phyloP scores from a whole-genome alignment of 2,329 filamentous ascomycete species.

The Taxawa tesnikishii region DNA sequence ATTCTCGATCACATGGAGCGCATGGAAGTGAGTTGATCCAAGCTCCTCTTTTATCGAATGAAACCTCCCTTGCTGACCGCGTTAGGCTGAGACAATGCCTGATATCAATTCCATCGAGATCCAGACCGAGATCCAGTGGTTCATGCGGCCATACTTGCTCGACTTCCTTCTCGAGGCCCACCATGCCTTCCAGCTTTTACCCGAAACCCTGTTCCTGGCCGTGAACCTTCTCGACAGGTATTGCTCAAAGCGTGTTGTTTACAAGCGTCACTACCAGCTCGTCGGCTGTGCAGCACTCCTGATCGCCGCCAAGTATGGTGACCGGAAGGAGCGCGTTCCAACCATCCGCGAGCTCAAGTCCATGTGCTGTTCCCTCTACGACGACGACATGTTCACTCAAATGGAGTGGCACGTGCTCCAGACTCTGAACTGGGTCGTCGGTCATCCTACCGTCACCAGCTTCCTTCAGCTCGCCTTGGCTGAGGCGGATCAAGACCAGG shows the following conservation, averaged over 20 bases:
- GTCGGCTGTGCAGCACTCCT: conserved; percentile 92
- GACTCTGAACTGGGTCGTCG: conserved; percentile 91
- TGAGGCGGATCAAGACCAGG: conserved; percentile 61
- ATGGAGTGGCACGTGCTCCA: conserved; percentile 99
- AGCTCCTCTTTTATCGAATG: conserved; percentile 13
- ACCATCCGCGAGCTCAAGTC: conserved; percentile 95
- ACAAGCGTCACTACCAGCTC: conserved; percentile 97
- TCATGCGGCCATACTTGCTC: conserved; percentile 95
- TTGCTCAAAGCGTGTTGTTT: conserved; percentile 93
- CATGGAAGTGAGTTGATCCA: conserved; percentile 74
- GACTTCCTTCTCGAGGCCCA: conserved; percentile 98
- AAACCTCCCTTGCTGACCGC: too few relatives aligned
- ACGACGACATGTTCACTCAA: conserved; percentile 98
- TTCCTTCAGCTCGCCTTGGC: conserved; percentile 81
- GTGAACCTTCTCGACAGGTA: conserved; percentile 96
- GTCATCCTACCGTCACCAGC: conserved; percentile 89
- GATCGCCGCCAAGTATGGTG: conserved; percentile 96
- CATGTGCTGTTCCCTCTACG: conserved; percentile 97
- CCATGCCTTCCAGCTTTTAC: conserved; percentile 82
- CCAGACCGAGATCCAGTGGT: conserved; percentile 98
- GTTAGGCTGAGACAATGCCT: conserved; percentile 69
- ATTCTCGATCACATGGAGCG: conserved; percentile 86
- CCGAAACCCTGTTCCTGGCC: conserved; percentile 89
- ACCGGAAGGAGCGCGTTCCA: conserved; percentile 97
- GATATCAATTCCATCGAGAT: conserved; percentile 98